Base-by-base conservation (phyloP, 257 asterid genomes). In the Striga asiatica region DNA sequence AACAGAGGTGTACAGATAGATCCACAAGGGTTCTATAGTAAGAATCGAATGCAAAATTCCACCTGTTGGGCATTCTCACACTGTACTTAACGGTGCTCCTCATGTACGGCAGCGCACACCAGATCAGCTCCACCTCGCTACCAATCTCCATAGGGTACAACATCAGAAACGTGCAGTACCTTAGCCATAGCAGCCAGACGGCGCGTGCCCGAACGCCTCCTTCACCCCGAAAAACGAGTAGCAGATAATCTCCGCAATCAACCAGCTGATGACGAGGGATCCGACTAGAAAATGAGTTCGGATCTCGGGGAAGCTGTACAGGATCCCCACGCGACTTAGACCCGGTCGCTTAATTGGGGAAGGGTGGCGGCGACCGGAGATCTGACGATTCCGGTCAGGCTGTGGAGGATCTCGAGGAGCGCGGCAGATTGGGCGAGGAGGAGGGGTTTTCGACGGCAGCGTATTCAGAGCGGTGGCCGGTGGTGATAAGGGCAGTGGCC, bases 171-270 rank as follows among this genome's bases (percentile, higher is more conserved):
- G 95, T 82, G 29, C 92, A 87, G 80, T 91, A 91, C 76, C 96
- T 82, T 67, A 91, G 76, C 98, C 98, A 91, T 20, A 78, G 80
- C 74, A 81, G 81, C 94, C 89, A 87, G 85, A 66, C 64, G 98
- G 97, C 57, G 95, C 79, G 41, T 55, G 69, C 2, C 94, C 98
- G 56, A 80, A 50, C 50, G 82, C 78, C 54, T 91, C 98, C 76
- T 84, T 91, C 50, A 77, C 69, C 11, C 96, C 98, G 70, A 91
- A 91, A 47, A 84, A 91, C 18, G 96, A 76, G 66, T 91, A 91
- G 5, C 96, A 67, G 16, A 91, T 80, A 1, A 87, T 78, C 71
- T 91, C 98, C 0, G 98, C 78, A 4, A 84, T 54, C 17, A 94
- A 84, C 98, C 97, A 91, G 80, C 96, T 87, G 27, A 91, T 82